A percentile compares a stretch with the other conserved stretches of the same genome.
These are phyloP conservation scores for Closterium sp. DNA, from an alignment of 139 green algal genomes.

Conservation along the genomic window DNA sequence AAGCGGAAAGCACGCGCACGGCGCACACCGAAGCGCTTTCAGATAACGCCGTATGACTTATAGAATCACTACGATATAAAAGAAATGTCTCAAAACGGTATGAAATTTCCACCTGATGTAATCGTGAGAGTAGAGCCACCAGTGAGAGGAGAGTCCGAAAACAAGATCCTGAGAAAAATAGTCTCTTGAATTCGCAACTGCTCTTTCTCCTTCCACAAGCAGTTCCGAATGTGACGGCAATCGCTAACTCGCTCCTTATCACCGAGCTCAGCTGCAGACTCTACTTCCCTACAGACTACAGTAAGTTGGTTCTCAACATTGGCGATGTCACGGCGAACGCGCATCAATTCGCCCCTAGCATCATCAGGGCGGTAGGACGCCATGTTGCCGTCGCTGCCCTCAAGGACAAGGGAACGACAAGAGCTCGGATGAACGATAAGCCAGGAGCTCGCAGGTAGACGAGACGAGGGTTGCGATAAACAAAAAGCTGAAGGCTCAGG, in stretches of 20 bases:
- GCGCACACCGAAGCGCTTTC: neutral
- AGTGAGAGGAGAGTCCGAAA: constrained; percentile 4
- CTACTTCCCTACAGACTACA: neutral
- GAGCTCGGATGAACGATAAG: neutral
- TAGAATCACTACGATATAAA: neutral
- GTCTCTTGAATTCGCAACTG: constrained; percentile 29
- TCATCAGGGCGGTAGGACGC: constrained; percentile 7
- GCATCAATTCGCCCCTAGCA: constrained; percentile 23
- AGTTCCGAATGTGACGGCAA: constrained; percentile 6
- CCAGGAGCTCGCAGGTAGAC: neutral
- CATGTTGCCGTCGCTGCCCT: neutral
- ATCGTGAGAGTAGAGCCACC: neutral
- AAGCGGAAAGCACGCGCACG: neutral
- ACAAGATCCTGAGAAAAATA: constrained; percentile 33
- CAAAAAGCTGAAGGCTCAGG: neutral
- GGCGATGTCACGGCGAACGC: constrained; percentile 20
- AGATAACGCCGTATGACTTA: neutral
- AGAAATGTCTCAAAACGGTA: neutral
- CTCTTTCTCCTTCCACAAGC: constrained; percentile 35
- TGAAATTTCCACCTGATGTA: constrained; percentile 5
- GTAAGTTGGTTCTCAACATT: constrained; percentile 26
- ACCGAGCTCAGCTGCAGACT: neutral
- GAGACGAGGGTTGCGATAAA: neutral
- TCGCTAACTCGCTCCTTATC: constrained; percentile 28
- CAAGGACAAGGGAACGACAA: neutral